Percentiles rank a stretch among this genome's conserved stretches.
phyloP scores from a whole-genome alignment of 2,329 filamentous ascomycete species.

The Talaromyces marneffei region DNA sequence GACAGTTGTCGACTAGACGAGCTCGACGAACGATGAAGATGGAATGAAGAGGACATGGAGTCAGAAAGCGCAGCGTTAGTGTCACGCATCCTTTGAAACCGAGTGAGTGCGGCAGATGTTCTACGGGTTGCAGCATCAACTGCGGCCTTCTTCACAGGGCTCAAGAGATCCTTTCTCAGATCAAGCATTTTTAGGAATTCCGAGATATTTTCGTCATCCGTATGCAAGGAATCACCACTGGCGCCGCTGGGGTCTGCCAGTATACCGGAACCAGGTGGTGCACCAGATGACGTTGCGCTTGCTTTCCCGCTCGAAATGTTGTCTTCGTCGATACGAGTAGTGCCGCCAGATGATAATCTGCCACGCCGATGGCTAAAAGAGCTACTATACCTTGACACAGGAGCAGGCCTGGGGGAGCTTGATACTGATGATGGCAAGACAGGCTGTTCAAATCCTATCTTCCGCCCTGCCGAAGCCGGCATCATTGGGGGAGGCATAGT shows the following conservation, averaged over 20 bases:
- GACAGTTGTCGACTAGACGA: constrained; percentile 70
- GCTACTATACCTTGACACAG: constrained; percentile 82
- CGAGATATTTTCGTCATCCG: constrained; percentile 87
- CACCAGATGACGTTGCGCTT: constrained; percentile 46
- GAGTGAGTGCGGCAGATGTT: constrained; percentile 72
- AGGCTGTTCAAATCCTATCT: constrained; percentile 47
- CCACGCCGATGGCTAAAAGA: constrained; percentile 84
- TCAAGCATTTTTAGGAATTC: constrained; percentile 89
- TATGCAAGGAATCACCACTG: constrained; percentile 60
- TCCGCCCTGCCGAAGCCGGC: constrained; percentile 33
- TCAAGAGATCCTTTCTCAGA: constrained; percentile 76
- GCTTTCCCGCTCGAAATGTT: constrained; percentile 54
- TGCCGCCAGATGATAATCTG: constrained; percentile 68
- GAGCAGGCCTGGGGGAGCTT: constrained; percentile 71
- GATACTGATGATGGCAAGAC: constrained; percentile 60
- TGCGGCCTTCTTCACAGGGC: constrained; percentile 50
- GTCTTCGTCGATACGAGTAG: constrained; percentile 52
- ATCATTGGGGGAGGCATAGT: constrained; percentile 35
- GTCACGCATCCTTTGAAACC: constrained; percentile 83
- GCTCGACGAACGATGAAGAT: constrained; percentile 75
- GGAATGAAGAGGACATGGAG: constrained; percentile 83
- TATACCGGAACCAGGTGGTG: constrained; percentile 69
- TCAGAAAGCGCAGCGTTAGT: constrained; percentile 85
- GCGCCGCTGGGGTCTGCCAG: constrained; percentile 64
- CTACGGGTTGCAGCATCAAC: constrained; percentile 66